Base-by-base conservation (phyloP, 1,284 basidiomycete genomes). In the Agroathelia rolfsii region DNA sequence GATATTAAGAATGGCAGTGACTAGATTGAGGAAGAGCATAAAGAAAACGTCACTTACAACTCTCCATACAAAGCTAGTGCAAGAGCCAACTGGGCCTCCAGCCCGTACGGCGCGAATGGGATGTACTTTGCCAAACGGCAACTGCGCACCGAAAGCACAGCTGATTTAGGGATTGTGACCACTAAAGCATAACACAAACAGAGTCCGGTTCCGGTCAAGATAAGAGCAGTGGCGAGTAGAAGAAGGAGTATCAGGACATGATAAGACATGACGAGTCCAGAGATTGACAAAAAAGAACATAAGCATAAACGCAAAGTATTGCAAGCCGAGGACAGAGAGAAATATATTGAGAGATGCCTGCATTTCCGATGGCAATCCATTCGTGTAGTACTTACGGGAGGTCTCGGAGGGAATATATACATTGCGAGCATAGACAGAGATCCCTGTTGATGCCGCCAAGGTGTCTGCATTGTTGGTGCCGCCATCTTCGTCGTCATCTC, bases 1-100 rank as follows among this genome's bases (percentile, higher is more conserved):
- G 6, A 16, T 6, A 10, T 24, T 24, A 26, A 26, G n/a, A n/a
- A n/a, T n/a, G n/a, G n/a, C n/a, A n/a, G n/a, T n/a, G n/a, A n/a
- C n/a, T n/a, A n/a, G n/a, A n/a, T n/a, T n/a, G n/a, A n/a, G 15
- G 6, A 13, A 6, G 15, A 23, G 21, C 11, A 32, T 11, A 31
- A 23, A 24, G 10, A 32, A n/a, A 14, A 31, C 15, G n/a, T n/a
- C 15, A 60, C 72, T 58, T 55, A 81, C 76, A 75, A 50, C 52
- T 83, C 77, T 17, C 57, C 56, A 38, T 75, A 75, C 19, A 85
- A 51, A 7, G 75, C 77, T 14, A 80, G 52, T 12, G 78, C 58
- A 4, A 84, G 62, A 14, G 64, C 59, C 24, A 82, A 61, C 27
- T 72, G 69, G 2, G 76, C 75, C 23, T 59, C 66, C 23, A 66